Percentiles rank a stretch among this genome's conserved stretches.
Evolutionary conservation across 1,284 basidiomycete genomes (phyloP).

Genomic region (Phylloporus sp.): DNA sequence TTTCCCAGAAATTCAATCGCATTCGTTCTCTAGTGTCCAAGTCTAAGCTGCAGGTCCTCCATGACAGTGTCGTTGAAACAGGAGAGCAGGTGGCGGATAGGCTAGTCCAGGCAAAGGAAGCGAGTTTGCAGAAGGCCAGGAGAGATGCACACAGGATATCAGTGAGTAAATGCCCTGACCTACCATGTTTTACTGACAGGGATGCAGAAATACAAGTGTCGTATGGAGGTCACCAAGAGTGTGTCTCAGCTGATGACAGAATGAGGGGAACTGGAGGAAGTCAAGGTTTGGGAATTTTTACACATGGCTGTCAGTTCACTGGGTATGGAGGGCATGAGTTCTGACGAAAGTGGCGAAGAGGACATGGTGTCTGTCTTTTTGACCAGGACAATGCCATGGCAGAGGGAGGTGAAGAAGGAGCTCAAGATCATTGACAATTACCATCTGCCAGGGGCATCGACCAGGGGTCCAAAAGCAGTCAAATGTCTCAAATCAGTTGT

Average conservation of each 20-base stretch:
- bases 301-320: not conserved
- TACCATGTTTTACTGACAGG: not conserved
- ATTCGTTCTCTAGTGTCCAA: not conserved
- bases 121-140: conserved; percentile 4
- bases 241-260: not conserved
- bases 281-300: not conserved
- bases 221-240: not conserved
- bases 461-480: no score
- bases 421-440: not conserved
- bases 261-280: not conserved
- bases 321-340: not conserved
- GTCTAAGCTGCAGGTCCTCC: no score
- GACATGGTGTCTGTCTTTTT: not conserved
- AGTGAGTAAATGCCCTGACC: not conserved
- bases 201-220: not conserved
- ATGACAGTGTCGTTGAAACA: not conserved
- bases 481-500: no score
- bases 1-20: not conserved
- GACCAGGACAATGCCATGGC: not conserved
- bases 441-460: not conserved
- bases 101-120: not conserved
- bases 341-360: not conserved
- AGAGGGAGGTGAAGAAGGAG: not conserved
- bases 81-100: not conserved
- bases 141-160: conserved; percentile 1